Base-by-base conservation (phyloP, 2,329 filamentous ascomycete genomes). In the Claviceps arundinis region DNA sequence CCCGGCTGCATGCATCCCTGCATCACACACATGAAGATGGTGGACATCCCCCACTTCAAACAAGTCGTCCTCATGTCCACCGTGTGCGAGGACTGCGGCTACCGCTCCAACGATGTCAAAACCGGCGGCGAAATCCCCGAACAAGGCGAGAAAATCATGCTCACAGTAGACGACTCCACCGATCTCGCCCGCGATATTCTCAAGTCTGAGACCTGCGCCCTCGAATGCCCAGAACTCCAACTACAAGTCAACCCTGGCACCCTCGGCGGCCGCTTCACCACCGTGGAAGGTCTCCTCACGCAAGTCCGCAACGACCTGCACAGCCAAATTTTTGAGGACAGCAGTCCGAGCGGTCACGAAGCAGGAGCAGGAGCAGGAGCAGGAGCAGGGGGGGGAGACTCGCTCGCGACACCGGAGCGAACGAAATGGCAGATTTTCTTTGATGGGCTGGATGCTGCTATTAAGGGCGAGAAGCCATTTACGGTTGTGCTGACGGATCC, bases 21-120 rank as follows among this genome's bases (percentile, higher is more conserved):
- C 70, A 82, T 82, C 4, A 95, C 94, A 9, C 90, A 95, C 69
- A 96, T 96, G 89, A 95, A 96, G 74, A 95, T 95, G 84, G 89
- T 97, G 53, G 89, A 95, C 62, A 96, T 98, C 56, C 93, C 93
- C 1, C 86, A 95, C 71, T 98, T 98, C 74, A 95, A 96, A 71
- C 88, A 97, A 64, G 93, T 98, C 3, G 84, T 96, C 42, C 77
- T 98, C 61, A 97, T 95, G 87, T 90, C 84, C 60, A 97, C 91
- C 2, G 84, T 89, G 30, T 98, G 93, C 70, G 84, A 91, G 30
- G 77, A 85, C 67, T 98, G 93, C 65, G 91, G 91, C 53, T 95
- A 97, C 73, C 85, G 89, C 56, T 93, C 86, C 60, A 97, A 95
- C 68, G 93, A 98, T 67, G 89, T 98, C 65, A 97, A 97, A 77